Evolutionary conservation across 2,329 filamentous ascomycete species (phyloP), one percentile per base, ranked within the genome.

Genomic region (Corniculantispora saksenae): DNA sequence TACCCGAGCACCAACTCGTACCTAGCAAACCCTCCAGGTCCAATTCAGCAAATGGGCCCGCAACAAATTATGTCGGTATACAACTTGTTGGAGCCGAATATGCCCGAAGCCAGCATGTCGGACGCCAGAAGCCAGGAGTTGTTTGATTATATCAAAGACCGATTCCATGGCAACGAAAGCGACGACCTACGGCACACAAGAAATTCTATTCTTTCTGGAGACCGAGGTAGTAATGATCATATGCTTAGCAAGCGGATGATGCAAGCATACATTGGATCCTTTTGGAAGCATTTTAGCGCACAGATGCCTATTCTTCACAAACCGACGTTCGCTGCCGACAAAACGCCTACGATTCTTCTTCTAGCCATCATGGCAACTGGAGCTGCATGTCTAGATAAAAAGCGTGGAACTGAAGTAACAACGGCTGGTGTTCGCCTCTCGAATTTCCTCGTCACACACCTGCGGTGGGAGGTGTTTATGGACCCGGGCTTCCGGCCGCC

Each of bases 391-490:
- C 80, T 98, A 47, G 94, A 97, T 73, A 92, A 92, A 74, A 89
- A 87, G 0, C 90, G 97, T 73, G 90, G 91, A 0, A 84, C 87
- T 32, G 87, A 90, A 63, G 82, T 91, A 2, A 93, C 91, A 7
- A 87, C 91, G 71, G 86, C 88, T 19, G 92, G 91, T n/a, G 89
- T 92, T 1, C 88, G 94, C 69, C 81, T 98, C 25, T 92, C 94
- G 27, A 94, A 94, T 74, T 97, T 98, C 72, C 79, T 97, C 40
- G 93, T 93, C 1, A 95, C 92, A 89, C 92, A 97, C 78, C 80
- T 97, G n/a, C 87, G 95, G 63, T 97, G 94, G 92, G 92, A 97
- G 75, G 91, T 97, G 45, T 97, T 98, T 74, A 95, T 94, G 84
- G 91, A 97, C 74, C 84, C 86, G 17, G 92, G 94, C 77, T 97